Evolutionary conservation across 2,329 filamentous ascomycete species (phyloP), one percentile per base, ranked within the genome.

Genomic region (Pseudogymnoascus sp.): DNA sequence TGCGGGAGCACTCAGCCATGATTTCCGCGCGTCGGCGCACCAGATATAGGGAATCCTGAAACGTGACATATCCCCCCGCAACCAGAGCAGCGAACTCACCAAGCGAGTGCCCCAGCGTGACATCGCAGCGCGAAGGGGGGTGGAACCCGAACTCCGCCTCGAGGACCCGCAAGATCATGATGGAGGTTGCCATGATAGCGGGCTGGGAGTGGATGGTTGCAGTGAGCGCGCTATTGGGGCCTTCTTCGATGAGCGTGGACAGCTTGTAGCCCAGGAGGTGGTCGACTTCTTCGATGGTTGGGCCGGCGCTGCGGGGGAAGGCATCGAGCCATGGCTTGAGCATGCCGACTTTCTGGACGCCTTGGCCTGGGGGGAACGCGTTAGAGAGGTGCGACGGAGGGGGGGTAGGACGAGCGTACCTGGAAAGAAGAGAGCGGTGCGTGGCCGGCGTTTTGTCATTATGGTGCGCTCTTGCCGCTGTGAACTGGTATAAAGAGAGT

Each of bases 31-130:
- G 85, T 69, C 83, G 83, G 65, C 88, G 84, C 62, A 96, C 90
- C 73, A 97, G 81, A 69, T 83, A 84, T 66, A 97, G 78, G 63
- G 91, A 90, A 76, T 96, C 90, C 61, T 83, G 78, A 73, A 96
- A 95, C 34, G 82, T 78, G 36, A 97, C 80, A 75, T 95, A 90
- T 1, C 91, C 91, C 21, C 88, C 90, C 0, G 92, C 90, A 0
- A 96, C 92, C 51, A 98, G 81, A 1, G 93, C 93, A 1, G 93
- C 90, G 72, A 97, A 98, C 75, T 97, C 93, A 60, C 93, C 93
- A 10, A 98, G 81, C 4, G 91, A 96, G 77, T 98, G 93, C 8
- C 93, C 93, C 23, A 97, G 81, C 0, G 90, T 90, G 37, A 96
- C 86, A 76, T 96, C 90, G 48, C 92, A 87, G 65, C 88, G 82